Conservation (phyloP, 2,329 filamentous ascomycete genomes). For the Gaeumannomyces sp. region DNA sequence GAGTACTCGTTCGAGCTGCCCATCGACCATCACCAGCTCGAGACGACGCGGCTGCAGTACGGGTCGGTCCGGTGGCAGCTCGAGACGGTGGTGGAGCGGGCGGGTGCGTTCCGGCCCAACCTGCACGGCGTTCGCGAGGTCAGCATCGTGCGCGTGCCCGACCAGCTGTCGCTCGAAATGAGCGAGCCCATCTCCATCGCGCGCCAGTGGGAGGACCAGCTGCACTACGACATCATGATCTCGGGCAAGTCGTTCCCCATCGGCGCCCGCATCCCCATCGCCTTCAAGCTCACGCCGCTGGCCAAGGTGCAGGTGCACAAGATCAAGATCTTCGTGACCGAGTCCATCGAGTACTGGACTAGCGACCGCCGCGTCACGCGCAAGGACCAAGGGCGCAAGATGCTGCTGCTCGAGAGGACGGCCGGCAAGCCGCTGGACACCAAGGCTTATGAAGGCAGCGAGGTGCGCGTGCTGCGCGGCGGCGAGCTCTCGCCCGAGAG, state of each 20-base stretch:
- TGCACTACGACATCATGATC: conserved; percentile 94
- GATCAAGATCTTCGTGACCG: conserved; percentile 85
- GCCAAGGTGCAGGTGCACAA: conserved; percentile 92
- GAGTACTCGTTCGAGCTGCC: conserved; percentile 76
- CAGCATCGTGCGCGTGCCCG: conserved; percentile 73
- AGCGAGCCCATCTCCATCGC: conserved; percentile 92
- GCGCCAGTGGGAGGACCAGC: conserved; percentile 87
- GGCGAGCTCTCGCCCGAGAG: conserved; percentile 62
- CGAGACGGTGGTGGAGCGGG: conserved; percentile 76
- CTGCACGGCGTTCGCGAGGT: conserved; percentile 78
- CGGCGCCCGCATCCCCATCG: conserved; percentile 81
- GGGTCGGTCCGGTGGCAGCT: conserved; percentile 85
- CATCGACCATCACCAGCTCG: conserved; percentile 80
- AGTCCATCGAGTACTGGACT: conserved; percentile 87
- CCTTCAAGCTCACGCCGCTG: conserved; percentile 86
- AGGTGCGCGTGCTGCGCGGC: conserved; percentile 69
- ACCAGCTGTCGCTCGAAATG: conserved; percentile 83
- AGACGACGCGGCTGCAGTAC: conserved; percentile 82
- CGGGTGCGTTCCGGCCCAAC: conserved; percentile 86
- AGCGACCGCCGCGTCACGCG: conserved; percentile 78
- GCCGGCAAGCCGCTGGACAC: conserved; percentile 71
- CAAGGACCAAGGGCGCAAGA: conserved; percentile 76
- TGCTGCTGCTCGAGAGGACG: conserved; percentile 80
- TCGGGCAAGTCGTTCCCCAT: conserved; percentile 93
- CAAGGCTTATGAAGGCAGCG: conserved; percentile 62